Evolutionary conservation across 495 filamentous ascomycete species (phyloP).

Genomic region (Durotheca rogersii): DNA sequence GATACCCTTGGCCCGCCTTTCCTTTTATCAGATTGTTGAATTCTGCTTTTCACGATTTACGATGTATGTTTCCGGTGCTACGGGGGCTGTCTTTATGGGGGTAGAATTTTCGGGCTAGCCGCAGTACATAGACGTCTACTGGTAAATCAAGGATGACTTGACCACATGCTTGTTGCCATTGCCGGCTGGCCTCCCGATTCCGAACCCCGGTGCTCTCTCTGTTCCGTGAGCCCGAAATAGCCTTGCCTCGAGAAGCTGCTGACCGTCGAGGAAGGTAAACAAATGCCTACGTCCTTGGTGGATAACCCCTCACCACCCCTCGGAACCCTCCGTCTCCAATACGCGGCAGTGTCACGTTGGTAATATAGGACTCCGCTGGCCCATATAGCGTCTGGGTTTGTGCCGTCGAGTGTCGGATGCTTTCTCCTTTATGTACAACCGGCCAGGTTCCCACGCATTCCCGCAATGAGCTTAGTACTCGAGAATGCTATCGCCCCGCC

Average conservation of each 20-base stretch:
- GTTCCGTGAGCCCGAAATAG: too few relatives aligned
- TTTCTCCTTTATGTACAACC: slow-evolving; percentile 36
- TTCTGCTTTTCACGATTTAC: background rate
- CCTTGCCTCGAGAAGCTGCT: too few relatives aligned
- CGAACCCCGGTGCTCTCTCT: too few relatives aligned
- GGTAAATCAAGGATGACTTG: background rate
- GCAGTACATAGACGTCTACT: background rate
- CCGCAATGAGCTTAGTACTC: slow-evolving; percentile 61
- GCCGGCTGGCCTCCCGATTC: background rate
- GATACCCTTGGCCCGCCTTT: slow-evolving; percentile 16
- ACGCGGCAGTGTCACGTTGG: too few relatives aligned
- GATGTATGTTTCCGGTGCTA: slow-evolving; percentile 1
- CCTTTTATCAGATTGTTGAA: background rate
- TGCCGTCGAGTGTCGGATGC: background rate
- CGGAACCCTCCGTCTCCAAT: too few relatives aligned
- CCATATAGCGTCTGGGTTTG: slow-evolving; percentile 9
- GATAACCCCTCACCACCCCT: too few relatives aligned
- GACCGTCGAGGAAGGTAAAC: too few relatives aligned
- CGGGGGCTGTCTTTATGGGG: background rate
- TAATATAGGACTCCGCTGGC: background rate
- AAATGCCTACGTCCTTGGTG: too few relatives aligned
- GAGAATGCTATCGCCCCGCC: slow-evolving; percentile 72
- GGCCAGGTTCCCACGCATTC: background rate
- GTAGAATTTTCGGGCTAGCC: background rate
- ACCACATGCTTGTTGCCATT: background rate